Conservation (phyloP, 1,284 basidiomycete genomes). For the Melanopsichium pennsylvanicum region DNA sequence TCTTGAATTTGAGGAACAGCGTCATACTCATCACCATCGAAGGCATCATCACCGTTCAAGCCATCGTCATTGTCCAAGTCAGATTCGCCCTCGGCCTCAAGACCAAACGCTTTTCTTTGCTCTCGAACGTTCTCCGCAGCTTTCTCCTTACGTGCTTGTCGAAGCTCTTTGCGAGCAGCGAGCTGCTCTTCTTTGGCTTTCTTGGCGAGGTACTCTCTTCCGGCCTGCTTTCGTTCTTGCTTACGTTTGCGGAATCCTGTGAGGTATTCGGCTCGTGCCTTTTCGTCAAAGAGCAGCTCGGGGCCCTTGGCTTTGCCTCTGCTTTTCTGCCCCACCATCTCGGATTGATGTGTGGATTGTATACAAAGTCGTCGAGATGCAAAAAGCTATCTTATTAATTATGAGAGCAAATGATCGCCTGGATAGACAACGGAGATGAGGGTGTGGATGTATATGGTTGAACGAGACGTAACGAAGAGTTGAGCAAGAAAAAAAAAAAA, state of each 20-base stretch:
- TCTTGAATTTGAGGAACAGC: slow-evolving; percentile 23
- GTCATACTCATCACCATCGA: slow-evolving; percentile 17
- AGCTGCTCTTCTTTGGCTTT: slow-evolving; percentile 52
- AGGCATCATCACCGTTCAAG: slow-evolving; percentile 12
- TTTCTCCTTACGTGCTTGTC: slow-evolving; percentile 48
- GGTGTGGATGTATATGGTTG: no score
- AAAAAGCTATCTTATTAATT: no score
- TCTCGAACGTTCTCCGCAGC: slow-evolving; percentile 59
- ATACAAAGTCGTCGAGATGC: no score
- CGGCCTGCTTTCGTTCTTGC: slow-evolving; percentile 57
- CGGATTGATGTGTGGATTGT: no score
- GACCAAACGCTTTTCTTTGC: slow-evolving; percentile 51
- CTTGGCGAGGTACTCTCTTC: slow-evolving; percentile 47
- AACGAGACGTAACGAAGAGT: no score
- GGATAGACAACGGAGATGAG: slow-evolving; percentile 2
- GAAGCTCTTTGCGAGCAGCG: slow-evolving; percentile 34
- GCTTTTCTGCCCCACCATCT: no score
- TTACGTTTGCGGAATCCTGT: slow-evolving; percentile 65
- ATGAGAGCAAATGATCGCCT: no score
- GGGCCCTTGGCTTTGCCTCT: slow-evolving; percentile 23
- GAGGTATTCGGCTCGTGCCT: slow-evolving; percentile 57
- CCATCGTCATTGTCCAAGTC: slow-evolving; percentile 29
- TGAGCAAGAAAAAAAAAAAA: no score
- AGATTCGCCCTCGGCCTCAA: slow-evolving; percentile 47
- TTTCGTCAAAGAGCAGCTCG: slow-evolving; percentile 60